Evolutionary conservation across 208 protist species (phyloP).

Genomic region (Zelonia costaricensis): DNA sequence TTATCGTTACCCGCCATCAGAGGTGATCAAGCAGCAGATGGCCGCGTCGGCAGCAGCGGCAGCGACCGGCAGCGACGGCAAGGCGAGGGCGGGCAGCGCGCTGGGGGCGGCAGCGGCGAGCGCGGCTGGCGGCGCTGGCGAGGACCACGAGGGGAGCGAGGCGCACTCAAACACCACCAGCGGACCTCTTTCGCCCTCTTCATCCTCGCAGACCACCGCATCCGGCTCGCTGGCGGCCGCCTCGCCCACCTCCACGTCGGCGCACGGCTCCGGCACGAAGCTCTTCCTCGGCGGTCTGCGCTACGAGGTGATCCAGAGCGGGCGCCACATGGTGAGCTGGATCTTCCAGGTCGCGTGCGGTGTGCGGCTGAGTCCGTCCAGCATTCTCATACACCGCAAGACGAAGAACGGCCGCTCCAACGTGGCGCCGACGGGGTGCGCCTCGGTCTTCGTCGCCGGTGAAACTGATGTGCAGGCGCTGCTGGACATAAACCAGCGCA

Average conservation of each 20-base stretch:
- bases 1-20: constrained; percentile 52
- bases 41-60: background rate
- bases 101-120: background rate
- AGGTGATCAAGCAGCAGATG: constrained; percentile 45
- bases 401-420: constrained; percentile 46
- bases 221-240: background rate
- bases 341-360: constrained; percentile 65
- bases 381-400: constrained; percentile 81
- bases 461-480: constrained; percentile 49
- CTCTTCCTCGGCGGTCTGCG: constrained; percentile 83
- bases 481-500: constrained; percentile 71
- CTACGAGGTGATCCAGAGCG: constrained; percentile 84
- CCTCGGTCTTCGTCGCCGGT: constrained; percentile 67
- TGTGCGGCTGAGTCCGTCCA: constrained; percentile 45
- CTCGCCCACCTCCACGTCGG: background rate
- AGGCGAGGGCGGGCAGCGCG: background rate
- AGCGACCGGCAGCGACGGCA: background rate
- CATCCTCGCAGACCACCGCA: background rate
- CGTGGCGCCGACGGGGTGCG: constrained; percentile 70
- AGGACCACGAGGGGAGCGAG: background rate
- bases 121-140: background rate
- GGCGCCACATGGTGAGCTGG: constrained; percentile 70
- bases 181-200: background rate
- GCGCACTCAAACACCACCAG: background rate
- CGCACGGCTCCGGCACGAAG: constrained; percentile 48